Evolutionary conservation across 768 basidiomycete species (phyloP), one percentile per base, ranked within the genome.

Genomic region (Leccinum disarticulatum): DNA sequence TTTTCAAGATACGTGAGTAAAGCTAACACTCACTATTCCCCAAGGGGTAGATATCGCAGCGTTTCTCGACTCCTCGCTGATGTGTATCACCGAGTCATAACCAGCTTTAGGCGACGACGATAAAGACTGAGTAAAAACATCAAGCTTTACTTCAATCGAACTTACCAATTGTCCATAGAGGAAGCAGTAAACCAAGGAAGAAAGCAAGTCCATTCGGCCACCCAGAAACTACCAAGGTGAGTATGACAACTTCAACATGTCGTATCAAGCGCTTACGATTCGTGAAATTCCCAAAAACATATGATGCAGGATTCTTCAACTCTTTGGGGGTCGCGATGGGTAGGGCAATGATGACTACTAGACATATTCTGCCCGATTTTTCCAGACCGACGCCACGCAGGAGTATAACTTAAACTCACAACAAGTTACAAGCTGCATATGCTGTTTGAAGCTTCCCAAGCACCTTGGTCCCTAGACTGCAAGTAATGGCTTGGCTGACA

Each of bases 371-470:
- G 19, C n/a, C 33, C 33, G 15, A 41, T 8, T 14, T 17, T 17
- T 38, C 56, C 38, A 61, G 49, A 30, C 30, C 10, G 27, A 28
- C 9, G 14, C 28, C 33, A 13, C 28, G 10, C 25, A 50, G 4
- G 10, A n/a, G n/a, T n/a, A 25, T 13, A 25, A 36, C 33, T 13
- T 14, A 7, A 14, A 63, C 74, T 51, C 66, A 74, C 70, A 76
- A 25, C 3, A 80, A 67, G 59, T 82, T 82, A 33, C 76, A 68
- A 6, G 73, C 55, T 9, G 79, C 73, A 46, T 77, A 80, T 9
- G 79, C 72, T 11, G 77, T 83, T 66, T 91, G 90, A n/a, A 91
- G 68, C 19, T 87, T 77, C 1, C 88, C 90, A 13, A 92, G 75
- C 22, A 86, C 64, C 17, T 75, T 73, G 2, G 88, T 88, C 15